Base-by-base conservation (phyloP, 306 rosid species). In the Luffa acutangula region DNA sequence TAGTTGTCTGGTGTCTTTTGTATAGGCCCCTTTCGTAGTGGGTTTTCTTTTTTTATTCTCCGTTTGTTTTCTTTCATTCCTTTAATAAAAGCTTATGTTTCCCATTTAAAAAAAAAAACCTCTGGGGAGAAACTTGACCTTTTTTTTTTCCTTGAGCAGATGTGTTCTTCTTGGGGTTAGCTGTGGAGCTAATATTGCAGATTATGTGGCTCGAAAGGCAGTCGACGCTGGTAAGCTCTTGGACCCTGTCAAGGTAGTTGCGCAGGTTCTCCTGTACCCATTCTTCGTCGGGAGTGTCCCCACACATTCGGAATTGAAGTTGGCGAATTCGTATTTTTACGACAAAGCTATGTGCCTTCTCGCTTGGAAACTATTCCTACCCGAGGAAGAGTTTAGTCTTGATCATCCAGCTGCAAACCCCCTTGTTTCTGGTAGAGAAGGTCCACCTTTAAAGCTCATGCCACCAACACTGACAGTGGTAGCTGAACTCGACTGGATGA, bases 401-500 rank as follows among this genome's bases (percentile, higher is more conserved):
- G 99, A 95, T 73, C 99, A 95, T 83, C 93, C 92, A 54, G 96
- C 93, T 1, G 97, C 99, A 56, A 95, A 93, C 83, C 99, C 97
- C 51, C 91, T 95, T 11, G 81, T 88, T 81, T 89, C 93, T 20
- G 88, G 86, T 60, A 84, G 88, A 72, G 76, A 70, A 42, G 89
- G 92, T 5, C 99, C 93, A 46, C 93, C 97, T 84, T 79, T 95
- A 71, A 93, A 90, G 82, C 88, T 78, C 75, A 93, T 93, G 97
- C 99, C 99, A 51, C 99, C 97, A 5, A 93, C 99, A 60, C 84
- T 93, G 72, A 93, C 97, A 43, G 91, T 95, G 34, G 97, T 93
- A 76, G 99, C 99, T 14, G 97, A 95, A 83, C 97, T 75, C 49
- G 99, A 93, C 78, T 95, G 97, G 97, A 95, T 95, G 99, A 87